Conservation (phyloP, 805 yeast species). For the Kazachstania bromeliacearum region DNA sequence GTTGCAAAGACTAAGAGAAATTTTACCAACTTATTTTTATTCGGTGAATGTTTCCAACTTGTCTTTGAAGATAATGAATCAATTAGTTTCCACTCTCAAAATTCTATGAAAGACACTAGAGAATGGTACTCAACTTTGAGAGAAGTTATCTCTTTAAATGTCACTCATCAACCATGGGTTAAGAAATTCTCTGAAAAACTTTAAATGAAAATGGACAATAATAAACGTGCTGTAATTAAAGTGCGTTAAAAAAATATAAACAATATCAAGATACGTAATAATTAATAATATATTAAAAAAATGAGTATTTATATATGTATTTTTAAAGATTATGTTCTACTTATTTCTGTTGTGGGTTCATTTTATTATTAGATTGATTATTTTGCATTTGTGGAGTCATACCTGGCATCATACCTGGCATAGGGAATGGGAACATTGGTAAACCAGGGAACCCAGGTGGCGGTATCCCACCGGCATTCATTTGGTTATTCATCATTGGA, state of each 20-base stretch:
- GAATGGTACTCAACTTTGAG: conserved; percentile 60
- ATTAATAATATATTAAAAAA: not conserved
- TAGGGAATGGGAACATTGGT: conserved; percentile 31
- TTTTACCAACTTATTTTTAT: conserved; percentile 60
- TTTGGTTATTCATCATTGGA: conserved; percentile 2
- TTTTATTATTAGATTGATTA: conserved; percentile 6
- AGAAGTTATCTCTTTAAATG: conserved; percentile 44
- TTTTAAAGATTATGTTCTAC: not conserved
- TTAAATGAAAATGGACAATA: not conserved
- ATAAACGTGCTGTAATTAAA: too few relatives aligned
- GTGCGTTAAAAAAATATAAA: too few relatives aligned
- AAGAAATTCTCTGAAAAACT: conserved; percentile 16
- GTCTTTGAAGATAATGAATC: conserved; percentile 71
- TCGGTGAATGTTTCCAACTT: conserved; percentile 68
- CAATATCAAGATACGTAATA: not conserved
- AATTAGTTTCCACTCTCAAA: conserved; percentile 77
- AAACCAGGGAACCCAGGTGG: conserved; percentile 27
- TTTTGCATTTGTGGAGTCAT: conserved; percentile 23
- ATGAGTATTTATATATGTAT: not conserved
- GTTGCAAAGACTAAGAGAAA: conserved; percentile 37
- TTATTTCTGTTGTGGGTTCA: conserved; percentile 6
- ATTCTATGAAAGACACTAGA: conserved; percentile 43
- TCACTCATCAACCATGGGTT: conserved; percentile 56
- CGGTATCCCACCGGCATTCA: conserved; percentile 11
- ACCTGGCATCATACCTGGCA: conserved; percentile 33